Evolutionary conservation across 352 stramenopile genomes (phyloP), one percentile per base, ranked within the genome.

Genomic region (Phytophthora kernoviae): DNA sequence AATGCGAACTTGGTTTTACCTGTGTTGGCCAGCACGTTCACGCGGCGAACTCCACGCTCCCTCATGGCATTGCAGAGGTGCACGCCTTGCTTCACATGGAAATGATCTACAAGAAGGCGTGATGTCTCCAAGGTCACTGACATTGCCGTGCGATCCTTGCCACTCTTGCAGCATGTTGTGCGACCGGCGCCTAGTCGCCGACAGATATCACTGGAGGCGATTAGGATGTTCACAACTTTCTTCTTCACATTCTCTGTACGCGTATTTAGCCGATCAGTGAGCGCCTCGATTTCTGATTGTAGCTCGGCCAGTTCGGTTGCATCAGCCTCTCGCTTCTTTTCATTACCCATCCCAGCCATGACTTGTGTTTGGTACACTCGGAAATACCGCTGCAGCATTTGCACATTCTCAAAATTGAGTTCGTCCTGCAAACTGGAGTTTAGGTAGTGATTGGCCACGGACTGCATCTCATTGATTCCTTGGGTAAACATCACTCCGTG

Each of bases 101-200:
- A 95, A 53, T 97, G 76, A 63, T 94, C 87, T 18, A 96, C 82
- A 12, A 93, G 73, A 69, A 99, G 57, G 32, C 96, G 91, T 41
- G 94, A 96, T 42, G 96, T 90, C 72, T 98, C 97, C 30, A 98
- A 90, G 14, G 96, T 99, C 18, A 98, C 90, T 14, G 97, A 97
- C 97, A 99, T 99, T 20, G 93, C 94, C 27, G 97, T 99, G 52
- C 97, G 91, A 71, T 99, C 96, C 65, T 99, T 99, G 2, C 97
- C 96, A 59, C 84, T 97, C 73, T 99, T 99, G 78, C 97, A 99
- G 78, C 97, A 99, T 2, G 97, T 97, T 24, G 93, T 90, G 18
- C 91, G 87, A 0, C 89, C 94, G 10, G 94, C 96, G 15, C 93
- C 92, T 8, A 99, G 66, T 33, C 83, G 87, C 26, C 96, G 90